Evolutionary conservation across 768 basidiomycete genomes (phyloP).

Genomic region (Termitomyces sp.): DNA sequence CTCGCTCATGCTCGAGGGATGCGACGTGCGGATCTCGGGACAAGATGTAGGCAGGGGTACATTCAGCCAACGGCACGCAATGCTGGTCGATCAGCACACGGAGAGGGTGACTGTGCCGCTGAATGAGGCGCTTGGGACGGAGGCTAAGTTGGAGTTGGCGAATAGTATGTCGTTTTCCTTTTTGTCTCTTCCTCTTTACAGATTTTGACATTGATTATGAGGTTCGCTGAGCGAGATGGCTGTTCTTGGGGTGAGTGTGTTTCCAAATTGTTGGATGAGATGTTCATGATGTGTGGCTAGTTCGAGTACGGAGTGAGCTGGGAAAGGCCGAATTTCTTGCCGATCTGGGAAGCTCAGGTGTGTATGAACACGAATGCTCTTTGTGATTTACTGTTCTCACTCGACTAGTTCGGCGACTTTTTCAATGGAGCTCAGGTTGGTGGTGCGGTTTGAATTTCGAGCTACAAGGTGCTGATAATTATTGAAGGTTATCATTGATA

Average conservation of each 20-base stretch:
- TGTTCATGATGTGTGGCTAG: constrained; percentile 23
- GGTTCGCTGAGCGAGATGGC: constrained; percentile 88
- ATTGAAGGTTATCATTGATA: constrained; percentile 77
- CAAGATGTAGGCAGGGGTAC: constrained; percentile 92
- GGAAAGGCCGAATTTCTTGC: constrained; percentile 75
- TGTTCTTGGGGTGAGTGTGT: constrained; percentile 66
- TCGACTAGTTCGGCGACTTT: constrained; percentile 80
- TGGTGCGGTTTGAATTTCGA: background rate
- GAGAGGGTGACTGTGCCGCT: constrained; percentile 79
- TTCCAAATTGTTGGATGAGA: background rate
- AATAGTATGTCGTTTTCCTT: constrained; percentile 54
- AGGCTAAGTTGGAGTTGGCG: constrained; percentile 76
- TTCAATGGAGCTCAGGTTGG: constrained; percentile 79
- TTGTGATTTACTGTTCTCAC: background rate
- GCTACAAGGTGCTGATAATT: background rate
- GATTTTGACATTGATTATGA: constrained; percentile 18
- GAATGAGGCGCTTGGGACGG: constrained; percentile 63
- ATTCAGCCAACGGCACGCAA: constrained; percentile 86
- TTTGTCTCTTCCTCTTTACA: background rate
- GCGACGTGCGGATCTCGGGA: constrained; percentile 83
- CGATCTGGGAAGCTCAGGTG: constrained; percentile 92
- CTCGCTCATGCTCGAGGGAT: constrained; percentile 75
- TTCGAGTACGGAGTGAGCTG: constrained; percentile 91
- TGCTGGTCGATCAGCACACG: constrained; percentile 85
- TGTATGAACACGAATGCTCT: constrained; percentile 1